Base-by-base conservation (phyloP, 306 rosid species). In the Styphnolobium japonicum region DNA sequence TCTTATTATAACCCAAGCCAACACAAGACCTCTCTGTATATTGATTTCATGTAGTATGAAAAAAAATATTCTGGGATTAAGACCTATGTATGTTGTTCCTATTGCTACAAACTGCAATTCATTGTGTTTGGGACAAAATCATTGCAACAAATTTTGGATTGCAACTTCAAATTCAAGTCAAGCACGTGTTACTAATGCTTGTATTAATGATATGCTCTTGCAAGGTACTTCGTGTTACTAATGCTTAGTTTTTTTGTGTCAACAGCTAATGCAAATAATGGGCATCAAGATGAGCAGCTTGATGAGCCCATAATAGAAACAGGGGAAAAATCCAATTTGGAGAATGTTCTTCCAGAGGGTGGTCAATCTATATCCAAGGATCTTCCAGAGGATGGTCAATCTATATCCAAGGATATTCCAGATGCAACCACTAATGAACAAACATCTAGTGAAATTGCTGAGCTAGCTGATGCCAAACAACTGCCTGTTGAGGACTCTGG, bases 221-320 rank as follows among this genome's bases (percentile, higher is more conserved):
- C 0, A 1, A 71, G 39, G 7, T 65, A 25, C 12, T 62, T 36
- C 14, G 15, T 22, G 22, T 22, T 34, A 18, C 55, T 66, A 4
- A 62, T 22, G 23, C 8, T 51, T 51, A 46, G 19, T 23, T 70
- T 83, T 83, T 73, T 65, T 60, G 36, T 83, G 65, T 70, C 14
- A 29, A 57, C 86, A 94, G 98, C 86, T 55, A 79, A 77, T 85
- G 85, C 86, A 64, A 94, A 92, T 64, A 94, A 92, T 64, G 98
- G 97, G 9, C 84, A 90, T 76, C 86, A 87, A 83, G 85, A 87
- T 36, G 85, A 80, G 58, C 70, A 85, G 52, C 67, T 5, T 21
- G 81, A 36, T 14, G 93, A 79, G 4, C 42, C 82, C 0, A 40
- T 22, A 2, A 63, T 81, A 33, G 91, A 87, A 68, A 73, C 79